Base-by-base conservation (phyloP, 371 early-diverging fungal genomes). In the Phascolomyces articulosus region DNA sequence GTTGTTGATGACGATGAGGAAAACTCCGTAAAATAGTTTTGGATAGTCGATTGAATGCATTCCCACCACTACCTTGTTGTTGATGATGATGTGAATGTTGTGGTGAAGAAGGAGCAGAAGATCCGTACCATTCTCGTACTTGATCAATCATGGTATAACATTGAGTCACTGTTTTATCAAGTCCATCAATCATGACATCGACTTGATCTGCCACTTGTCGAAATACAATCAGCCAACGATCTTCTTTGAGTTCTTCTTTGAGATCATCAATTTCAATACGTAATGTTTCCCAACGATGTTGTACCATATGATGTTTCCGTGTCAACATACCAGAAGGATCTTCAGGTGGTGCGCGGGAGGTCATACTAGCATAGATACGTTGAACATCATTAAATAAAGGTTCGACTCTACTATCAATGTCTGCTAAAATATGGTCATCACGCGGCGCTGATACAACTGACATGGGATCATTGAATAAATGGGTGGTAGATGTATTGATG, bases 211-310 rank as follows among this genome's bases (percentile, higher is more conserved):
- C 78, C 29, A 85, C 85, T 61, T 85, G 77, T 24, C 83, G 79
- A 64, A 88, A 88, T 20, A 85, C 84, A n/a, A 74, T 74, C 15
- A 85, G 70, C 87, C 88, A 88, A 31, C 78, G 79, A 60, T 86
- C 87, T 55, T 88, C 87, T 56, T 88, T 88, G 40, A 86, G 71
- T 38, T 87, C 88, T 18, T 77, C 78, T 63, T 84, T 87, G 24
- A 84, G 68, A 15, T 82, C 86, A n/a, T 79, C 78, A 54, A 75
- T 70, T 41, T 82, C 82, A 18, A 68, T 53, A 16, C 75, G 79
- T 10, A 82, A 55, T 28, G 56, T 40, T 38, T 85, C 84, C 85
- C 86, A 86, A 27, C 77, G 75, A 47, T 76, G 66, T 54, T 67
- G 67, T 4, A 73, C 77, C 65, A 70, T 75, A 24, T 67, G 78